Percentiles rank a stretch among this genome's conserved stretches.
phyloP scores from a whole-genome alignment of 2,329 filamentous ascomycete species.

The Aphanocladium album region DNA sequence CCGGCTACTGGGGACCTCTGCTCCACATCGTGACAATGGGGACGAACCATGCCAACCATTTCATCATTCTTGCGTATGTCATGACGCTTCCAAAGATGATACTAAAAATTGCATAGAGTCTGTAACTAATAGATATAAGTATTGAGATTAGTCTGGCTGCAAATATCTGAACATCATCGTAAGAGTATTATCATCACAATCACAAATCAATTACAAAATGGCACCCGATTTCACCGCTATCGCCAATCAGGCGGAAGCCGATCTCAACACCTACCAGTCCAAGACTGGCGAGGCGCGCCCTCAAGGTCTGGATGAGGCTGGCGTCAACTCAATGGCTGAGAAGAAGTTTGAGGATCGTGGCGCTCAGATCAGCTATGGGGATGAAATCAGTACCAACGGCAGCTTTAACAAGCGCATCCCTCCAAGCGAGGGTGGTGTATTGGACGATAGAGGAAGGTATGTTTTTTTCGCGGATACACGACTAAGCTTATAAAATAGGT shows the following conservation, averaged over 20 bases:
- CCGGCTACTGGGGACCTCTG: background rate
- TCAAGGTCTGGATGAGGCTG: constrained; percentile 35
- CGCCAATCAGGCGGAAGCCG: constrained; percentile 40
- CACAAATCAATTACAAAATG: background rate
- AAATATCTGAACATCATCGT: background rate
- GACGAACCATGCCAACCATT: background rate
- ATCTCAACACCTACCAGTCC: constrained; percentile 43
- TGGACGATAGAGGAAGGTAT: constrained; percentile 42
- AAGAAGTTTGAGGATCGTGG: constrained; percentile 35
- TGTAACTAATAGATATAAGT: background rate
- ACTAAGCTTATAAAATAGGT: background rate
- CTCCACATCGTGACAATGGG: background rate
- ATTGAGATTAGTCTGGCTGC: background rate
- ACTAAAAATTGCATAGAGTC: background rate
- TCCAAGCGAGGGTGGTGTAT: constrained; percentile 38
- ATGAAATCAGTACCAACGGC: constrained; percentile 41
- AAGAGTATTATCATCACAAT: background rate
- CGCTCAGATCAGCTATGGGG: constrained; percentile 33
- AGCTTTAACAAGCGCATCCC: constrained; percentile 43
- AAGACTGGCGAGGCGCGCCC: constrained; percentile 40
- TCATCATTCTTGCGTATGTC: constrained; percentile 6
- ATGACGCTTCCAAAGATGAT: background rate
- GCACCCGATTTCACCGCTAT: constrained; percentile 35
- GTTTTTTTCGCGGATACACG: constrained; percentile 11
- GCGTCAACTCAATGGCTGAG: constrained; percentile 37